Evolutionary conservation across 768 basidiomycete genomes (phyloP).

Genomic region (Lactarius evosmus): DNA sequence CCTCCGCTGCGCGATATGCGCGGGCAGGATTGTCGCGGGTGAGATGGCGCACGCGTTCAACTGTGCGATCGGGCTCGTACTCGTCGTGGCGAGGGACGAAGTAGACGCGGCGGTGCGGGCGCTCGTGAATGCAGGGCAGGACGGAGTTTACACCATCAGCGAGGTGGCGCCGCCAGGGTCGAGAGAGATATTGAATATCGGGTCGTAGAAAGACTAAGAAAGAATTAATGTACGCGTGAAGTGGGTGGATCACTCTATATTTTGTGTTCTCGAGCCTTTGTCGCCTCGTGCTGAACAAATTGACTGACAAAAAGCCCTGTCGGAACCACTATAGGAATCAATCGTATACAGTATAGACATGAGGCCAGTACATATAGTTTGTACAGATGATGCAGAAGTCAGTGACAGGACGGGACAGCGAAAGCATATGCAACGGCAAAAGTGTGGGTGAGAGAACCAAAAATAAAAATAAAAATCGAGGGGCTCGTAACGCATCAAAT

Average conservation of each 20-base stretch:
- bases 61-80: conserved; percentile 92
- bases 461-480: neutral
- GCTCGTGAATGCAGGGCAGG: conserved; percentile 47
- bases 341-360: neutral
- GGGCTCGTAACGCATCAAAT: neutral
- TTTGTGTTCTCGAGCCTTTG: too few relatives aligned
- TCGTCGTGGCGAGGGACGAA: conserved; percentile 62
- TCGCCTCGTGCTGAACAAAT: too few relatives aligned
- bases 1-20: conserved; percentile 81
- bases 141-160: conserved; percentile 71
- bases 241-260: too few relatives aligned
- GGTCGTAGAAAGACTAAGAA: conserved; percentile 49
- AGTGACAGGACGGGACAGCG: neutral
- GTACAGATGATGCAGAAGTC: neutral
- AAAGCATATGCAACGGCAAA: neutral
- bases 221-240: neutral
- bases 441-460: neutral
- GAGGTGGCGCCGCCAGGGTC: conserved; percentile 74
- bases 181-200: conserved; percentile 66
- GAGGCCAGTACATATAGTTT: neutral
- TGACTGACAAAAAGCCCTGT: too few relatives aligned
- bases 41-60: conserved; percentile 99
- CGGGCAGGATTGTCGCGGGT: conserved; percentile 68
- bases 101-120: conserved; percentile 50
- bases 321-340: too few relatives aligned